Evolutionary conservation across 2,329 filamentous ascomycete genomes (phyloP), one percentile per base, ranked within the genome.

Genomic region (Cordyceps tenuipes): DNA sequence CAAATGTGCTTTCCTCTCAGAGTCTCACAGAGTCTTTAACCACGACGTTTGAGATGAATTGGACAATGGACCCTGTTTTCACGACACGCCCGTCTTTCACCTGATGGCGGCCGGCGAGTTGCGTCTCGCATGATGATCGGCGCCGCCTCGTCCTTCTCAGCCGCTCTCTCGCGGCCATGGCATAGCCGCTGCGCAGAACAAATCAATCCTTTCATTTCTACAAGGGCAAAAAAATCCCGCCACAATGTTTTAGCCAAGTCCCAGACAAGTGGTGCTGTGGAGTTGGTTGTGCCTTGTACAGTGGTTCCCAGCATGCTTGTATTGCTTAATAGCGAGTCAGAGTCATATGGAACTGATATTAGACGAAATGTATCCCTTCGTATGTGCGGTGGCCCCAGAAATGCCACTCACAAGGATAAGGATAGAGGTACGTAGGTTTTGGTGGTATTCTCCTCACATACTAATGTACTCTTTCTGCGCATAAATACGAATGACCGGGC

Each of bases 231-330:
- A 46, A 23, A 23, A 41, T 13, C 7, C 36, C 17, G 43, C 53
- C 53, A 47, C 53, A 34, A 9, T 29, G 53, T 56, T 56, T 34
- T 34, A 56, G 26, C 29, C 44, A 55, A 34, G 53, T 56, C 46
- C 31, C 23, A 36, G 34, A 13, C 53, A 36, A 56, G 29, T 44
- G 53, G 43, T 43, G 26, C 34, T 47, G 53, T 56, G 53, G 53
- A 56, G 43, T 10, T 13, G 15, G 0, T 0, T 15, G 41, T 46
- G 26, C 41, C 41, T 36, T 55, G 52, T 34, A 39, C 17, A 29
- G 12, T 12, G 26, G 29, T 34, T 31, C 48, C 15, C 4, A 50
- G n/a, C n/a, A n/a, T 43, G 39, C n/a, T n/a, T n/a, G n/a, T n/a
- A n/a, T n/a, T n/a, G n/a, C 34, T 36, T 49, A 17, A 15, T 15